These are phyloP conservation scores for Lobosporangium transversale DNA, from an alignment of 192 early-diverging fungal genomes.

Conservation along the genomic window DNA sequence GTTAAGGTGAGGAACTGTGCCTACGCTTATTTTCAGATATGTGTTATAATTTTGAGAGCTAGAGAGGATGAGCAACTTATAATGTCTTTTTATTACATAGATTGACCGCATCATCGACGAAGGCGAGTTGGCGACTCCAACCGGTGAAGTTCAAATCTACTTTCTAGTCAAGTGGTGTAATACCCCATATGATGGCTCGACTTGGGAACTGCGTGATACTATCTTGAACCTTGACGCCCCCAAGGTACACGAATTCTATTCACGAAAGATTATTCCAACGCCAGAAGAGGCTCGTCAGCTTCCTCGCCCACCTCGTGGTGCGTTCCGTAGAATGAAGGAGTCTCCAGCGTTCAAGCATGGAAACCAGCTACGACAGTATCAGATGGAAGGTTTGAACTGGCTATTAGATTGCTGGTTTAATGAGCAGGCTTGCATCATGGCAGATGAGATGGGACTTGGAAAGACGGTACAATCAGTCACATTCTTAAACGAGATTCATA, in stretches of 20 bases:
- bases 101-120: slow-evolving; percentile 88
- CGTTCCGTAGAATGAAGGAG: slow-evolving; percentile 65
- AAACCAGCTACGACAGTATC: slow-evolving; percentile 77
- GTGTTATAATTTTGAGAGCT: too few relatives aligned
- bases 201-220: slow-evolving; percentile 75
- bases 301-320: slow-evolving; percentile 57
- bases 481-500: slow-evolving; percentile 76
- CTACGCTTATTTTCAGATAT: too few relatives aligned
- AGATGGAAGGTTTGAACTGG: slow-evolving; percentile 89
- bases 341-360: slow-evolving; percentile 78
- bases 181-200: slow-evolving; percentile 73
- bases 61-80: neutral
- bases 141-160: slow-evolving; percentile 64
- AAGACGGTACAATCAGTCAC: slow-evolving; percentile 87
- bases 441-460: slow-evolving; percentile 96
- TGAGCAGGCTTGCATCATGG: slow-evolving; percentile 94
- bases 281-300: slow-evolving; percentile 57
- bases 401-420: slow-evolving; percentile 82
- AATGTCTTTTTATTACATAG: slow-evolving; percentile 32
- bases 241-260: slow-evolving; percentile 74
- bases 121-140: slow-evolving; percentile 70
- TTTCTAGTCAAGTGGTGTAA: slow-evolving; percentile 83
- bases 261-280: slow-evolving; percentile 65
- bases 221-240: slow-evolving; percentile 66
- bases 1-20: too few relatives aligned